Conservation (phyloP, 148 eudicot species). For the Nepenthes gracilis region DNA sequence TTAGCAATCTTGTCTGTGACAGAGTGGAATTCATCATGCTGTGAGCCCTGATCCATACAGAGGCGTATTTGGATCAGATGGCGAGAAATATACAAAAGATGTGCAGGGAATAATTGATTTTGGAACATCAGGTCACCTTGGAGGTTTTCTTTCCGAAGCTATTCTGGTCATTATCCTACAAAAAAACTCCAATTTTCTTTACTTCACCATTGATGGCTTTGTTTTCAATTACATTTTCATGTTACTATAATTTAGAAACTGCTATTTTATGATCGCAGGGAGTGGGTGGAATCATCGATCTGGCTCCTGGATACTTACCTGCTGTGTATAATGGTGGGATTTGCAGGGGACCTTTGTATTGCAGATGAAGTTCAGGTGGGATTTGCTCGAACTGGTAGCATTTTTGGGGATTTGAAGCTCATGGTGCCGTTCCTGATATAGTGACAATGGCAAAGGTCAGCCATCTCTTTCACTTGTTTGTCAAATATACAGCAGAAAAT, state of each 20-base stretch:
- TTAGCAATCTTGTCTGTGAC: conserved; percentile 12
- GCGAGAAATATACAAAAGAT: conserved; percentile 74
- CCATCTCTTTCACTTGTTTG: neutral
- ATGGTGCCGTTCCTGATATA: conserved; percentile 77
- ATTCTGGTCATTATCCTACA: conserved; percentile 44
- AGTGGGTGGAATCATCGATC: conserved; percentile 90
- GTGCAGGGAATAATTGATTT: conserved; percentile 68
- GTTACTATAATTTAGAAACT: neutral
- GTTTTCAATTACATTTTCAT: neutral
- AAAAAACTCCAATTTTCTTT: neutral
- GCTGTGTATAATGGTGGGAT: conserved; percentile 51
- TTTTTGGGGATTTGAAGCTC: conserved; percentile 92
- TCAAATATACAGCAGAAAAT: neutral
- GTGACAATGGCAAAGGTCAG: conserved; percentile 95
- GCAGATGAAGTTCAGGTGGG: conserved; percentile 97
- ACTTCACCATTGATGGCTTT: neutral
- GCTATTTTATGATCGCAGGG: conserved; percentile 38
- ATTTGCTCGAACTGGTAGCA: conserved; percentile 93
- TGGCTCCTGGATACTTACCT: conserved; percentile 87
- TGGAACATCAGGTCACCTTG: conserved; percentile 85
- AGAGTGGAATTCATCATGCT: conserved; percentile 96
- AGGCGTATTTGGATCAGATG: conserved; percentile 92
- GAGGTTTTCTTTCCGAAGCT: conserved; percentile 78
- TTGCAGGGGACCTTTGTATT: conserved; percentile 92
- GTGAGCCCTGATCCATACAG: conserved; percentile 90